phyloP scores from a whole-genome alignment of 2,329 filamentous ascomycete genomes.

The Neopestalotiopsis sp. region DNA sequence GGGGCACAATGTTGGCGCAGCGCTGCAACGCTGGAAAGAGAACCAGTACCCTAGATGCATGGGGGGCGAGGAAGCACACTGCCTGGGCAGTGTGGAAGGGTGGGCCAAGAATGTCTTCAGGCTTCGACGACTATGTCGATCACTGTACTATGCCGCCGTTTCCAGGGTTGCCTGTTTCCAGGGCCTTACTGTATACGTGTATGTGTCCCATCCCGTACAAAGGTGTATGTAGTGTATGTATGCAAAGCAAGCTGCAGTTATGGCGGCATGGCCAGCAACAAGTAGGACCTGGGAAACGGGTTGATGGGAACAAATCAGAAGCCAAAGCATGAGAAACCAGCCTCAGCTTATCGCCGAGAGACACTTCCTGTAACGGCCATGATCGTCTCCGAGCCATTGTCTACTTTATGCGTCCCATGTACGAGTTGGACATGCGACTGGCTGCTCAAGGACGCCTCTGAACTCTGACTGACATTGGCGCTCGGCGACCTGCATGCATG shows the following conservation, averaged over 20 bases:
- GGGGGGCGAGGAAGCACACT: neutral
- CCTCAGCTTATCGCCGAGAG: neutral
- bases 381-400: neutral
- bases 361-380: neutral
- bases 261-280: neutral
- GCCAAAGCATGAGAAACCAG: neutral
- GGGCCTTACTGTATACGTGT: neutral
- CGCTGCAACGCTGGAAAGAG: neutral
- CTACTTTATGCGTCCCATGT: neutral
- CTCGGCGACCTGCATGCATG: neutral
- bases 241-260: neutral
- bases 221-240: too few relatives aligned
- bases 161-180: neutral
- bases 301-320: neutral
- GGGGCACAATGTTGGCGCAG: neutral
- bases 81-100: neutral
- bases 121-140: neutral
- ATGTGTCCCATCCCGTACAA: too few relatives aligned
- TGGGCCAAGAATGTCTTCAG: slow-evolving; percentile 2
- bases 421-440: neutral
- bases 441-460: neutral
- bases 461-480: neutral
- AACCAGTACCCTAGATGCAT: neutral
- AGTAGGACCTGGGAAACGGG: neutral
- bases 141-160: neutral